Evolutionary conservation across 257 asterid genomes (phyloP).

Genomic region (Salvia hispanica): DNA sequence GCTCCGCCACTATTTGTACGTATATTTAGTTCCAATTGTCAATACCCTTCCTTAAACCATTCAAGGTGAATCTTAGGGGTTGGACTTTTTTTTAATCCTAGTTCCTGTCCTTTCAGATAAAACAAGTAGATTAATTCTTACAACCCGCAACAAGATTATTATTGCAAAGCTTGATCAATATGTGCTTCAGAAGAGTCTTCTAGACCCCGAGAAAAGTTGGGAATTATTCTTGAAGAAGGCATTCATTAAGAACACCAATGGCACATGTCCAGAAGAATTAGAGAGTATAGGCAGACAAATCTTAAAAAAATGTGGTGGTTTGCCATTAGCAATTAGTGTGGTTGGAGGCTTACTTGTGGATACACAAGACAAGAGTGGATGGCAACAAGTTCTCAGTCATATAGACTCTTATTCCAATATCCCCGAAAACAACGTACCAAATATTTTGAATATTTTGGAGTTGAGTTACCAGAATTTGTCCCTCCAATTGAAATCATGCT

Average conservation of each 20-base stretch:
- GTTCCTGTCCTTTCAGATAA: too few species aligned
- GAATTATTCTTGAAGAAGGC: not conserved
- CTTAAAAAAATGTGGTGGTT: slow-evolving; percentile 27
- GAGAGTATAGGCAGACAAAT: slow-evolving; percentile 26
- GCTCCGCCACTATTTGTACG: too few species aligned
- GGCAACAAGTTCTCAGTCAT: not conserved
- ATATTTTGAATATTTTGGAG: slow-evolving; percentile 22
- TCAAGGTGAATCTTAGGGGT: too few species aligned
- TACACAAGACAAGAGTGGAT: slow-evolving; percentile 14
- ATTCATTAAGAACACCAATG: not conserved
- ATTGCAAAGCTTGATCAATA: too few species aligned
- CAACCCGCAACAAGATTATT: too few species aligned
- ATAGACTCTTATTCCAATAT: not conserved
- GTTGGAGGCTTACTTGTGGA: slow-evolving; percentile 30
- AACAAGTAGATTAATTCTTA: too few species aligned
- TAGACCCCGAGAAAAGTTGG: too few species aligned
- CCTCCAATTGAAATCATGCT: slow-evolving; percentile 30
- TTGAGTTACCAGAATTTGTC: slow-evolving; percentile 29
- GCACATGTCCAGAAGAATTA: slow-evolving; percentile 27
- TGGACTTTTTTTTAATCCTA: too few species aligned
- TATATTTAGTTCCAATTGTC: too few species aligned
- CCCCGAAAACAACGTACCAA: not conserved
- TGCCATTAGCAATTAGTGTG: slow-evolving; percentile 34
- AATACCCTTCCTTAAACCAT: too few species aligned
- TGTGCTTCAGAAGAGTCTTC: too few species aligned